Conservation (phyloP, 306 rosid species). For the Cicer judaicum region DNA sequence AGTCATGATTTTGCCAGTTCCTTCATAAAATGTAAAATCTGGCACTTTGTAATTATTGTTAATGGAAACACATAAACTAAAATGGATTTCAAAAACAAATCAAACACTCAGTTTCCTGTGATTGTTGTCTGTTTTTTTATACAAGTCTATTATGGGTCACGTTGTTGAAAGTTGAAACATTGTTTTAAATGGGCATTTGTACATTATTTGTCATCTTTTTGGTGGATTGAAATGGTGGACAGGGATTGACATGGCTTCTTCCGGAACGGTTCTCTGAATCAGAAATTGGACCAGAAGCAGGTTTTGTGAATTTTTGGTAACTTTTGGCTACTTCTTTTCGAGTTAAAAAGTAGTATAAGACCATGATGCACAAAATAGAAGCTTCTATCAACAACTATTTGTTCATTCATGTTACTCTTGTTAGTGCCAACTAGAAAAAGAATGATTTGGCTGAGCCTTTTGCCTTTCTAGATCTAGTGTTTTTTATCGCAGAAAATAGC, state of each 20-base stretch:
- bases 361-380: background rate
- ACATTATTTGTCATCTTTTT: constrained; percentile 41
- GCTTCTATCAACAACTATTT: constrained; percentile 12
- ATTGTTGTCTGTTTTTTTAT: constrained; percentile 15
- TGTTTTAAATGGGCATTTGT: constrained; percentile 1
- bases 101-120: background rate
- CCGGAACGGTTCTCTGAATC: constrained; percentile 94
- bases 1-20: background rate
- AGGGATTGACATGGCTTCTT: constrained; percentile 98
- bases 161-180: constrained; percentile 37
- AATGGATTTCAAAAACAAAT: background rate
- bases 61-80: constrained; percentile 9
- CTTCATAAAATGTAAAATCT: constrained; percentile 5
- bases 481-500: too few relatives aligned
- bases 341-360: constrained; percentile 38
- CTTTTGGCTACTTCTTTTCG: constrained; percentile 67
- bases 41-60: background rate
- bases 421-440: background rate
- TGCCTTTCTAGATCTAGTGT: background rate
- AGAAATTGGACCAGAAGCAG: constrained; percentile 99
- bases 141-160: constrained; percentile 19
- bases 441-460: background rate
- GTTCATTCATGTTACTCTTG: constrained; percentile 34
- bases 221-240: constrained; percentile 50
- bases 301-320: constrained; percentile 94